Evolutionary conservation across 352 stramenopile genomes (phyloP).

Genomic region (Globisporangium mamillatum): DNA sequence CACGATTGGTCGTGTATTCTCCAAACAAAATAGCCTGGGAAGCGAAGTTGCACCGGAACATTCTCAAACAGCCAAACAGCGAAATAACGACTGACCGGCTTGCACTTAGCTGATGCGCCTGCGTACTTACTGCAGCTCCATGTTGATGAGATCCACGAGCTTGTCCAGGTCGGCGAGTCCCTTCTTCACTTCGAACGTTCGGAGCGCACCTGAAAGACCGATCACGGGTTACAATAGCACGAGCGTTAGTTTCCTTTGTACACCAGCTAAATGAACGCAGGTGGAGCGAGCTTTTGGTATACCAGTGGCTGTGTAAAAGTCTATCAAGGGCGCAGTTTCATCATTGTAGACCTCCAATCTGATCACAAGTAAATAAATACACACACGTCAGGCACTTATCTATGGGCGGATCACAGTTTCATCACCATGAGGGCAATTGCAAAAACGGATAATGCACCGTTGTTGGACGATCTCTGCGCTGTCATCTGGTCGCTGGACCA

Average conservation of each 20-base stretch:
- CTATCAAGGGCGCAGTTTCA: slow-evolving; percentile 82
- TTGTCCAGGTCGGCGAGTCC: slow-evolving; percentile 79
- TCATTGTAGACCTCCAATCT: slow-evolving; percentile 88
- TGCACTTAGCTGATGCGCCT: slow-evolving; percentile 1
- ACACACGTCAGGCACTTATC: not conserved
- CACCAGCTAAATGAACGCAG: not conserved
- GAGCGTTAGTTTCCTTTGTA: not conserved
- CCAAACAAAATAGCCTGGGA: not conserved
- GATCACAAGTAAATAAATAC: not conserved
- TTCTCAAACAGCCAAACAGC: not conserved
- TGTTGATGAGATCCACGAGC: slow-evolving; percentile 69
- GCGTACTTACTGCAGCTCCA: slow-evolving; percentile 28
- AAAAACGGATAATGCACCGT: slow-evolving; percentile 28
- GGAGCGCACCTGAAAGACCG: slow-evolving; percentile 33
- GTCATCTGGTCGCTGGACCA: slow-evolving; percentile 85
- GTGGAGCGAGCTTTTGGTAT: slow-evolving; percentile 7
- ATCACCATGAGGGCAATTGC: not conserved
- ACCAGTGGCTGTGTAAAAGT: slow-evolving; percentile 81
- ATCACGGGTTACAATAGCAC: not conserved
- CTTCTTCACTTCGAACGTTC: slow-evolving; percentile 86
- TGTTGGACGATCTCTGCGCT: slow-evolving; percentile 75
- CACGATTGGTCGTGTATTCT: not conserved
- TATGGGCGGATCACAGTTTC: not conserved
- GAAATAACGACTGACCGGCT: not conserved
- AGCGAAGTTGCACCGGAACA: not conserved